phyloP scores from a whole-genome alignment of 1,284 basidiomycete species.

The Ustilago bromivora region DNA sequence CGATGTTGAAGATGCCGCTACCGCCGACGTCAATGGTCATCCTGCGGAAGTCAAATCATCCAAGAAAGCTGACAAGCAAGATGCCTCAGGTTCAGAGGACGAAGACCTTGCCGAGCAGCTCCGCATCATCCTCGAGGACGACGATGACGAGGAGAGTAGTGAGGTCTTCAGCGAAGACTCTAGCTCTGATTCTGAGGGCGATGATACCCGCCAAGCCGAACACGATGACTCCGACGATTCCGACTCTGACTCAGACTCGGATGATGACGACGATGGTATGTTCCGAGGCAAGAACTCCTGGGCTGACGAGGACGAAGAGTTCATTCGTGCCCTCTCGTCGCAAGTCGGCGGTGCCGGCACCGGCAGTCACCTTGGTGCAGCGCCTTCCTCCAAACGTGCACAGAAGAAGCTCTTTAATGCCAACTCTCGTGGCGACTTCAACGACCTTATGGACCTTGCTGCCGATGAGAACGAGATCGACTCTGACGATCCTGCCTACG shows the following conservation, averaged over 20 bases:
- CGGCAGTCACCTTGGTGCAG: slow-evolving; percentile 21
- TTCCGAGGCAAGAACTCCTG: slow-evolving; percentile 71
- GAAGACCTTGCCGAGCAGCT: slow-evolving; percentile 44
- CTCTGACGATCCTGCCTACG: slow-evolving; percentile 67
- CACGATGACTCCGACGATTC: slow-evolving; percentile 31
- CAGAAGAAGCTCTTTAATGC: slow-evolving; percentile 77
- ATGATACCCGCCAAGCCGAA: slow-evolving; percentile 11
- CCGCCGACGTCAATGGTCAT: neutral
- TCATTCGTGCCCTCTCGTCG: slow-evolving; percentile 73
- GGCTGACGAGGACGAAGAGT: slow-evolving; percentile 78
- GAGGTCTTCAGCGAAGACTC: slow-evolving; percentile 42
- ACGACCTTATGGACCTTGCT: slow-evolving; percentile 74
- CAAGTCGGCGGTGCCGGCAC: slow-evolving; percentile 44
- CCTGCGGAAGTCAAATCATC: neutral
- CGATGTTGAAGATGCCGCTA: slow-evolving; percentile 1
- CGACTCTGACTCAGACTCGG: slow-evolving; percentile 33
- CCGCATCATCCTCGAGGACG: slow-evolving; percentile 44
- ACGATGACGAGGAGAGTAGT: slow-evolving; percentile 36
- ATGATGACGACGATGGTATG: slow-evolving; percentile 61
- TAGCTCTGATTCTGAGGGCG: slow-evolving; percentile 21
- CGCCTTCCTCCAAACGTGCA: slow-evolving; percentile 69
- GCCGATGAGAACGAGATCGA: slow-evolving; percentile 51
- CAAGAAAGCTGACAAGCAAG: neutral
- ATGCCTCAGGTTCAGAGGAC: slow-evolving; percentile 16
- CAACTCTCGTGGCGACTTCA: slow-evolving; percentile 76